phyloP scores from a whole-genome alignment of 2,329 filamentous ascomycete species.

The Colletotrichum trifolii region DNA sequence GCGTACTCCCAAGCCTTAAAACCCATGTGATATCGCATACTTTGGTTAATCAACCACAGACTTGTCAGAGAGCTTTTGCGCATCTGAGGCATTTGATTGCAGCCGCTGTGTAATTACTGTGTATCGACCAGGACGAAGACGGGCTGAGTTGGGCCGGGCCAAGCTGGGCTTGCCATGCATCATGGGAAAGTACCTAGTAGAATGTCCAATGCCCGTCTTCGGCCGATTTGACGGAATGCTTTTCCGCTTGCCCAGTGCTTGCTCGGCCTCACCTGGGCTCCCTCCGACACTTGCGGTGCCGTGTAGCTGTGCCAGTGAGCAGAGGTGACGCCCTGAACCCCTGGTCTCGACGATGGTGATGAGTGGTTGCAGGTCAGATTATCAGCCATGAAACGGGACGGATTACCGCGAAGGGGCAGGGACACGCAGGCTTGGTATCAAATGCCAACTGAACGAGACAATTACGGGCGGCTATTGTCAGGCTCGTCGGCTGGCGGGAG shows the following conservation, averaged over 20 bases:
- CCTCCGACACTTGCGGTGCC: conserved; percentile 9
- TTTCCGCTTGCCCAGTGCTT: conserved; percentile 2
- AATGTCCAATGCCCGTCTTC: conserved; percentile 14
- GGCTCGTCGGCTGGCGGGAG: conserved; percentile 13
- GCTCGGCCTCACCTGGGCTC: conserved; percentile 17
- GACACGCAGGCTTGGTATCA: not conserved
- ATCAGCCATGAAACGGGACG: conserved; percentile 34
- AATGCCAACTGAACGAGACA: too few relatives aligned
- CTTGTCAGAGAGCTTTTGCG: conserved; percentile 15
- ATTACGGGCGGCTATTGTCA: conserved; percentile 33
- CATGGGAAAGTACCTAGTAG: conserved; percentile 2
- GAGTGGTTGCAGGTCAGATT: conserved; percentile 12
- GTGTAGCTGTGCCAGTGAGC: too few relatives aligned
- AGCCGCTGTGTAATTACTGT: not conserved
- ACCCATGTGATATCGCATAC: conserved; percentile 14
- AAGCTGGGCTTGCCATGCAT: conserved; percentile 20
- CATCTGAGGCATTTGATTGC: not conserved
- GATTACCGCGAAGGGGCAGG: conserved; percentile 16
- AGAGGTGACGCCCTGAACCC: not conserved
- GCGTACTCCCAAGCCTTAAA: too few relatives aligned
- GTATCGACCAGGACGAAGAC: conserved; percentile 7
- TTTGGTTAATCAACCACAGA: conserved; percentile 20
- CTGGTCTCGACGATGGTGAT: not conserved
- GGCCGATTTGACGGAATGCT: conserved; percentile 16
- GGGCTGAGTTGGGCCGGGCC: conserved; percentile 6